phyloP scores from a whole-genome alignment of 2,329 filamentous ascomycete species.

The Aspergillus felis region DNA sequence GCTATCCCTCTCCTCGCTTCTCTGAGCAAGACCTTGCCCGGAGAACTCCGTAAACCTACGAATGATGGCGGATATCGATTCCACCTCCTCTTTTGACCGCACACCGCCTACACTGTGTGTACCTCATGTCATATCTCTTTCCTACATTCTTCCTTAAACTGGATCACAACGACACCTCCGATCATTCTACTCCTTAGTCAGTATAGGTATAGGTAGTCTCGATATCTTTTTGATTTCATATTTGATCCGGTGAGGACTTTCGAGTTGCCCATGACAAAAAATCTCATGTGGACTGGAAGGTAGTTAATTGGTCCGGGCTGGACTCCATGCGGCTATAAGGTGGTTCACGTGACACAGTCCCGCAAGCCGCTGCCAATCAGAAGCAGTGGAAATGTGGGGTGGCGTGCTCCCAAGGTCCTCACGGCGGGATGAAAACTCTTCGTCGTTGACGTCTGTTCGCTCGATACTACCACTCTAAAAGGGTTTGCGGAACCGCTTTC shows the following conservation, averaged over 20 bases:
- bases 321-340: background rate
- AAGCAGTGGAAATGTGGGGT: slow-evolving; percentile 14
- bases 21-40: background rate
- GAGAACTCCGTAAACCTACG: background rate
- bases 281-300: background rate
- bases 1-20: background rate
- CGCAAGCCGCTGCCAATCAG: slow-evolving; percentile 11
- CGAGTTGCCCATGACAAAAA: background rate
- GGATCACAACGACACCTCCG: background rate
- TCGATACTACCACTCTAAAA: slow-evolving; percentile 17
- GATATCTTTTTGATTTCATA: background rate
- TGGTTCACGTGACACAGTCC: background rate
- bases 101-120: background rate
- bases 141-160: background rate
- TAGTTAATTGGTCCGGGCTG: background rate
- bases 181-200: background rate
- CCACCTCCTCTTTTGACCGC: background rate
- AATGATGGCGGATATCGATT: background rate
- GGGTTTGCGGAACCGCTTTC: slow-evolving; percentile 14
- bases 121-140: background rate
- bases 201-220: no score
- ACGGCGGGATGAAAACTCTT: slow-evolving; percentile 9
- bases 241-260: background rate
- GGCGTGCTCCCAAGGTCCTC: slow-evolving; percentile 32
- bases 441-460: background rate